Base-by-base conservation (phyloP, 495 filamentous ascomycete genomes). In the Tetracladium setigerum region DNA sequence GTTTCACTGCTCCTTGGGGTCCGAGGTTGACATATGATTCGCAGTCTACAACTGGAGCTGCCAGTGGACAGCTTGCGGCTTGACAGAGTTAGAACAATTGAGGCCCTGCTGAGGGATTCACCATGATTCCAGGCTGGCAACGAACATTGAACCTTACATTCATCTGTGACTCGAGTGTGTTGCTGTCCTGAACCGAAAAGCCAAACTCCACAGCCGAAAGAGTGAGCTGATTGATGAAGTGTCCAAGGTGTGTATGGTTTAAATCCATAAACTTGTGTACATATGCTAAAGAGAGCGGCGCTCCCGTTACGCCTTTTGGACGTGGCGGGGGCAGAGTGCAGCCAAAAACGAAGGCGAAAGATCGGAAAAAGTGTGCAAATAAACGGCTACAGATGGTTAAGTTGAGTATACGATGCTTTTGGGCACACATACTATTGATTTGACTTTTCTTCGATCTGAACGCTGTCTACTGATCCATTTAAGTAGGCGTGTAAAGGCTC, bases 181-280 rank as follows among this genome's bases (percentile, higher is more conserved):
- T 33, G 17, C 39, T 43, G 38, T 58, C 55, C 37, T 58, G 39
- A 14, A 38, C 16, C 1, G 52, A 55, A 48, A 58, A 55, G 12
- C 55, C 55, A 19, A 30, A 58, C 15, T 55, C 32, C n/a, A 30
- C 17, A 14, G 38, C 36, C 0, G 52, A 30, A 2, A 31, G 30
- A 2, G 52, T 46, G 12, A 58, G 44, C 36, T 58, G 52, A 27
- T 55, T 22, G 36, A 58, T 58, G 40, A 58, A 58, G 37, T 58
- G 53, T 13, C 52, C 52, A 1, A 55, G 27, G 15, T 58, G 40
- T 7, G 48, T 58, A 24, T 52, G 41, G 33, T 58, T 52, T 17
- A 58, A 32, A 46, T 58, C 46, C 55, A 58, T 58, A 34, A 49
- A 58, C 33, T 58, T 58, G 47, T 58, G 55, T 4, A 52, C 44